These are phyloP conservation scores for Candida smagusa DNA, from an alignment of 1,139 yeast species.

Conservation along the genomic window DNA sequence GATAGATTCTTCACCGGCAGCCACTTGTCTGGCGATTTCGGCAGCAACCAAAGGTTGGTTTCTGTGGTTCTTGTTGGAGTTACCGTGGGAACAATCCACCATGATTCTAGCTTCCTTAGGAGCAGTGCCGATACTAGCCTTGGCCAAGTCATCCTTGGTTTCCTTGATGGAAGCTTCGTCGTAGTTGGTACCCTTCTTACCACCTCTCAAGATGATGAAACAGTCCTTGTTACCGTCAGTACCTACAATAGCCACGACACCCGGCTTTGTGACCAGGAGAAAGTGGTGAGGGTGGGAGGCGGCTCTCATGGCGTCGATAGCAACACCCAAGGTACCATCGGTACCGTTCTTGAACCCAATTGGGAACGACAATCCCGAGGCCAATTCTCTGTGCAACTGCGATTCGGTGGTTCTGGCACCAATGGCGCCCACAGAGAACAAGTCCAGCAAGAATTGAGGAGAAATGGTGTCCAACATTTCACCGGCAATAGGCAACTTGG, in stretches of 20 bases:
- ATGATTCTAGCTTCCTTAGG: constrained; percentile 68
- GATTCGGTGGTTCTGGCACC: constrained; percentile 99
- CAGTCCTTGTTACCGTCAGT: constrained; percentile 92
- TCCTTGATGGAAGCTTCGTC: constrained; percentile 70
- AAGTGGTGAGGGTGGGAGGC: constrained; percentile 94
- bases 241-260: constrained; percentile 92
- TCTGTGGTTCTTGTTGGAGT: constrained; percentile 82
- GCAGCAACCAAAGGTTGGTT: constrained; percentile 94
- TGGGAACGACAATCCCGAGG: constrained; percentile 94
- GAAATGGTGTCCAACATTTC: constrained; percentile 98
- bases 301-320: constrained; percentile 90
- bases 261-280: constrained; percentile 84
- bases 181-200: constrained; percentile 86
- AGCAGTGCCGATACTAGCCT: constrained; percentile 38
- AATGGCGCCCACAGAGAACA: constrained; percentile 91
- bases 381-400: constrained; percentile 92
- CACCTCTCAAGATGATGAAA: constrained; percentile 92
- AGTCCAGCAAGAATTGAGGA: constrained; percentile 88
- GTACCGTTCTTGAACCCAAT: constrained; percentile 97
- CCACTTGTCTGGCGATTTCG: constrained; percentile 71
- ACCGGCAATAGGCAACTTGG: constrained; percentile 82
- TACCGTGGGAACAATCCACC: constrained; percentile 98
- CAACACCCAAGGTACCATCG: constrained; percentile 88
- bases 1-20: constrained; percentile 70
- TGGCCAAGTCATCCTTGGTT: constrained; percentile 56